These are phyloP conservation scores for Xylaria multiplex DNA, from an alignment of 2,329 filamentous ascomycete species.

Conservation along the genomic window DNA sequence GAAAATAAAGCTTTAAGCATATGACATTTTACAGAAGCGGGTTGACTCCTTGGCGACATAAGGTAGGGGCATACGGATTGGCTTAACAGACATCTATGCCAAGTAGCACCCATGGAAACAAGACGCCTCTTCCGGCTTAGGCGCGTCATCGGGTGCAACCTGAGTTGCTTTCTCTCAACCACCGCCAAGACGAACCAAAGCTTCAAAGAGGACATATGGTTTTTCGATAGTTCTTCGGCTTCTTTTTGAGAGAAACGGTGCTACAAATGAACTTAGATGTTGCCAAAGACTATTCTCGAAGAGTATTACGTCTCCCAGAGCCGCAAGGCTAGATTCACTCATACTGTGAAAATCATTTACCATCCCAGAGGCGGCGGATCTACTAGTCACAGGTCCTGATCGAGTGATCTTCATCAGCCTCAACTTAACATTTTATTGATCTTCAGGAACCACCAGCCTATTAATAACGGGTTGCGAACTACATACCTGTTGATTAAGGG, in stretches of 20 bases:
- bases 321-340: background rate
- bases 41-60: background rate
- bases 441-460: constrained; percentile 21
- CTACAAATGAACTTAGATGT: background rate
- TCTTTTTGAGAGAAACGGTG: background rate
- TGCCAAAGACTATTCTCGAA: background rate
- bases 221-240: background rate
- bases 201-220: background rate
- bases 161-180: background rate
- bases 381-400: constrained; percentile 10
- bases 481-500: background rate
- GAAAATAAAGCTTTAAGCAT: background rate
- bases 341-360: constrained; percentile 21
- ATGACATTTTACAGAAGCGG: background rate
- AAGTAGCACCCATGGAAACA: background rate
- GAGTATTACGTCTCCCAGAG: background rate
- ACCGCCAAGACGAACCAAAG: constrained; percentile 16
- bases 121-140: background rate
- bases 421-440: constrained; percentile 20
- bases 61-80: background rate
- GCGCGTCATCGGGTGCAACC: constrained; percentile 15
- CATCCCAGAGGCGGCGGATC: constrained; percentile 19
- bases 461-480: background rate
- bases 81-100: background rate
- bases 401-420: constrained; percentile 29